A percentile compares a stretch with the other conserved stretches of the same genome.
Conservation (phyloP, 495 filamentous ascomycete species). For the Aspergillus taichungensis region DNA sequence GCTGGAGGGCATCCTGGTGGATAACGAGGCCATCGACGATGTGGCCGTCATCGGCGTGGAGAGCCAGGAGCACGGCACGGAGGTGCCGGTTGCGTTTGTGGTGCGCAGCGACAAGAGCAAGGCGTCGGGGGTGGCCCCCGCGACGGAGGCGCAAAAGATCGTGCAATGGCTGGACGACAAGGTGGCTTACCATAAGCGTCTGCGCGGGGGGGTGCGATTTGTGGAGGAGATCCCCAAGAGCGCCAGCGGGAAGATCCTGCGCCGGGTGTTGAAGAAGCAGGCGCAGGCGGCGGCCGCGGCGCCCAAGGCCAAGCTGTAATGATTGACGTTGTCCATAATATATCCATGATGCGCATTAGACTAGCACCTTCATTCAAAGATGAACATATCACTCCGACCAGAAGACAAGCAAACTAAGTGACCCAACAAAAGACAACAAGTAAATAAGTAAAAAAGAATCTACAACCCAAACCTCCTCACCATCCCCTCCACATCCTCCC, state of each 20-base stretch:
- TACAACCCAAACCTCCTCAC: constrained; percentile 30
- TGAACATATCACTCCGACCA: too few species aligned
- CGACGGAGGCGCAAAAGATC: constrained; percentile 53
- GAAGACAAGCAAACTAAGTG: too few species aligned
- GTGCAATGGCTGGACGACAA: constrained; percentile 51
- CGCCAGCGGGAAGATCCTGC: constrained; percentile 78
- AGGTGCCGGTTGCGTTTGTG: constrained; percentile 78
- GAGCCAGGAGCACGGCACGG: constrained; percentile 58
- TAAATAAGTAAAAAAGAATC: not conserved
- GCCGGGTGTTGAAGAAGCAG: constrained; percentile 53
- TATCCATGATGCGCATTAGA: too few species aligned
- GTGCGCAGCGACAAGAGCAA: constrained; percentile 48
- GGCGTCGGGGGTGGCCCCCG: constrained; percentile 38
- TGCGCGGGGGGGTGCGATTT: constrained; percentile 77
- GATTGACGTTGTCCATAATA: not conserved
- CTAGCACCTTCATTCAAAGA: too few species aligned
- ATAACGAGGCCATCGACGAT: constrained; percentile 68
- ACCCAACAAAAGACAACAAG: not conserved
- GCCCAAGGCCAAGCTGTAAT: constrained; percentile 36
- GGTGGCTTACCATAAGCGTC: constrained; percentile 63
- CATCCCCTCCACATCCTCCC: constrained; percentile 51
- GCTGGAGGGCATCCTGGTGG: constrained; percentile 67
- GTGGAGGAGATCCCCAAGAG: constrained; percentile 80
- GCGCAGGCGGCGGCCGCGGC: constrained; percentile 37
- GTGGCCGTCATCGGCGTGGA: constrained; percentile 80